phyloP scores from a whole-genome alignment of 371 early-diverging fungal species.

The Blakeslea trispora region DNA sequence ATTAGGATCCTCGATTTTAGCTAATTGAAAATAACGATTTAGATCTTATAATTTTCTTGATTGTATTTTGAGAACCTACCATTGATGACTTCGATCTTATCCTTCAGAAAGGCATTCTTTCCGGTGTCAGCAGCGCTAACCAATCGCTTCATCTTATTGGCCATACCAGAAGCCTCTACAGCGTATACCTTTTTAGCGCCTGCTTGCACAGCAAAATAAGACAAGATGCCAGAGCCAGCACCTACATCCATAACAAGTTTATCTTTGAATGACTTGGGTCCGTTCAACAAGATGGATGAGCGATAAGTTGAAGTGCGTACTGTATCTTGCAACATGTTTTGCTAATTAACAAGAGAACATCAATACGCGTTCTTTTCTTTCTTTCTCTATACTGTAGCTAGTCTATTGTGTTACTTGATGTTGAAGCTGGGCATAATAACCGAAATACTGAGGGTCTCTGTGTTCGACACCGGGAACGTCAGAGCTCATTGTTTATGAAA shows the following conservation, averaged over 20 bases:
- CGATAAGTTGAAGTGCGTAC: slow-evolving; percentile 96
- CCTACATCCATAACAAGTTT: slow-evolving; percentile 96
- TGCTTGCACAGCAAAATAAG: slow-evolving; percentile 92
- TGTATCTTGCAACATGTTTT: slow-evolving; percentile 97
- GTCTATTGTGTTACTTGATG: slow-evolving; percentile 76
- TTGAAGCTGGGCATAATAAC: slow-evolving; percentile 93
- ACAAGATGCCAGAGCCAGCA: slow-evolving; percentile 92
- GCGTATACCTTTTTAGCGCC: slow-evolving; percentile 92
- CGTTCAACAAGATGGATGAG: slow-evolving; percentile 83
- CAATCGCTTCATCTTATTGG: slow-evolving; percentile 82
- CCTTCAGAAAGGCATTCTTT: slow-evolving; percentile 81
- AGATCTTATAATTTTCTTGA: background rate
- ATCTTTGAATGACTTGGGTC: slow-evolving; percentile 69
- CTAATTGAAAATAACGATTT: slow-evolving; percentile 31
- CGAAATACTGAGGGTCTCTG: slow-evolving; percentile 84
- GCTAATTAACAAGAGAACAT: slow-evolving; percentile 55
- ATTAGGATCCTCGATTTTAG: slow-evolving; percentile 83
- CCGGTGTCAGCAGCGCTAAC: slow-evolving; percentile 59
- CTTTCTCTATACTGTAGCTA: too few relatives aligned
- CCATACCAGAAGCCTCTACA: slow-evolving; percentile 97
- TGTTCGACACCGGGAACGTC: slow-evolving; percentile 58
- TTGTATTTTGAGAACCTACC: slow-evolving; percentile 40
- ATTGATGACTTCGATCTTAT: slow-evolving; percentile 82
- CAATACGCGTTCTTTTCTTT: background rate
- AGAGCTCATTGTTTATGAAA: slow-evolving; percentile 5